Evolutionary conservation across 2,329 filamentous ascomycete genomes (phyloP).

Genomic region (Stagonosporopsis tanaceti): DNA sequence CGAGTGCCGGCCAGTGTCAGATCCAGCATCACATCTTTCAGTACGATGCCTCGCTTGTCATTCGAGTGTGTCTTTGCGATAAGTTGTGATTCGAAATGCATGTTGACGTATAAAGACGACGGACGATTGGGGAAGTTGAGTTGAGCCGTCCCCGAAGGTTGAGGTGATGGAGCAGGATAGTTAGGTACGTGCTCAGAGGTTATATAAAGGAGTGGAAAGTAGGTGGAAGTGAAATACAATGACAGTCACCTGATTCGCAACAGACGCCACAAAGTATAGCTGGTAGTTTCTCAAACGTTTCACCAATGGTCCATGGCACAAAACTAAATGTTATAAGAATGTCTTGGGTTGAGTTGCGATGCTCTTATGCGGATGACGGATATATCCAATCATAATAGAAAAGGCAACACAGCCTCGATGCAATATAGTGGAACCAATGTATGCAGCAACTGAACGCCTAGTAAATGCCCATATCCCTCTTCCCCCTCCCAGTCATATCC

Average conservation of each 20-base stretch:
- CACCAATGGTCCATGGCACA: too few species aligned
- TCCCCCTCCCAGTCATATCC: background rate
- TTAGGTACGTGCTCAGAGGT: too few species aligned
- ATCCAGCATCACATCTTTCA: background rate
- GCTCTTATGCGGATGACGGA: background rate
- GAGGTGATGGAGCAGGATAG: background rate
- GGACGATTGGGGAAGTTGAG: background rate
- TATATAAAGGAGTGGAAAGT: background rate
- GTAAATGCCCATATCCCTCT: constrained; percentile 6
- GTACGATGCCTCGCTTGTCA: background rate
- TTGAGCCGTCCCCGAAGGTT: background rate
- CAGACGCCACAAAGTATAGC: background rate
- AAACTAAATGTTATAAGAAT: background rate
- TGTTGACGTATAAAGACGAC: too few species aligned
- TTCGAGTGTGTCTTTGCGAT: too few species aligned
- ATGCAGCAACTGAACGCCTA: constrained; percentile 6
- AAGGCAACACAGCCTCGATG: background rate
- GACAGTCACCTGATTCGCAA: background rate
- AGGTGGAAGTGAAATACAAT: background rate
- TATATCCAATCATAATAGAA: background rate
- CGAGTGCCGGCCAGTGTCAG: background rate
- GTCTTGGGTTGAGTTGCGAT: constrained; percentile 9
- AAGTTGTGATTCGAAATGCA: too few species aligned
- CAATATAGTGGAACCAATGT: background rate
- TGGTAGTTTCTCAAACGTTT: too few species aligned